Conservation (phyloP, 345 rosid genomes). For the Pistacia integerrima region DNA sequence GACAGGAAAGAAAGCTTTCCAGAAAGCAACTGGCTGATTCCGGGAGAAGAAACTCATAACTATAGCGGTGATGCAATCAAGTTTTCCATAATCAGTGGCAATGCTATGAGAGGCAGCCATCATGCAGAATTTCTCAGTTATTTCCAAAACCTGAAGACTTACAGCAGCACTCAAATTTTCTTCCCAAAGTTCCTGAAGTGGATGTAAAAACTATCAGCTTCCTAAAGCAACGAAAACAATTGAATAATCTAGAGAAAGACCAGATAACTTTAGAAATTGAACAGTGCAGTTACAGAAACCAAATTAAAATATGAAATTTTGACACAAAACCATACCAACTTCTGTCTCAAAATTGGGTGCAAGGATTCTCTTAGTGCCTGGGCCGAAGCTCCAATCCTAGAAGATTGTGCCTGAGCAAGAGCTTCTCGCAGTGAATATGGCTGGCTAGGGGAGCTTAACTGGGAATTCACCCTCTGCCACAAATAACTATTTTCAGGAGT, state of each 20-base stretch:
- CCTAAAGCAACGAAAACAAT: conserved; percentile 11
- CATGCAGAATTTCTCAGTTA: conserved; percentile 77
- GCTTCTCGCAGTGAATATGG: conserved; percentile 99
- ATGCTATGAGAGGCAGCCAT: conserved; percentile 90
- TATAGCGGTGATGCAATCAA: conserved; percentile 90
- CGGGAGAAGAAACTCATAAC: conserved; percentile 86
- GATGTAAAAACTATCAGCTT: conserved; percentile 26
- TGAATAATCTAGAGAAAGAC: conserved; percentile 13
- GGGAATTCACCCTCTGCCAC: conserved; percentile 98
- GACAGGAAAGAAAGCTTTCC: conserved; percentile 87
- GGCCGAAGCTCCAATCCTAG: conserved; percentile 97
- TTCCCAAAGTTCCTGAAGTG: conserved; percentile 96
- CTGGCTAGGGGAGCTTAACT: conserved; percentile 96
- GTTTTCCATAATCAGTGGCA: conserved; percentile 97
- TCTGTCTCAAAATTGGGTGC: conserved; percentile 95
- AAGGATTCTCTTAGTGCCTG: conserved; percentile 96
- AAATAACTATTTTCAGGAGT: conserved; percentile 90
- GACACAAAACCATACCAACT: conserved; percentile 55
- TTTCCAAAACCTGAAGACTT: conserved; percentile 97
- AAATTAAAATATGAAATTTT: conserved; percentile 8
- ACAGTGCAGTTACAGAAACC: not conserved
- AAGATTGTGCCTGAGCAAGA: conserved; percentile 97
- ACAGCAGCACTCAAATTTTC: conserved; percentile 97
- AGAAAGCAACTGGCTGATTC: conserved; percentile 88
- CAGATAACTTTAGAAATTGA: not conserved